Evolutionary conservation across 1,139 yeast species (phyloP).

Genomic region (Scheffersomyces lignicola): DNA sequence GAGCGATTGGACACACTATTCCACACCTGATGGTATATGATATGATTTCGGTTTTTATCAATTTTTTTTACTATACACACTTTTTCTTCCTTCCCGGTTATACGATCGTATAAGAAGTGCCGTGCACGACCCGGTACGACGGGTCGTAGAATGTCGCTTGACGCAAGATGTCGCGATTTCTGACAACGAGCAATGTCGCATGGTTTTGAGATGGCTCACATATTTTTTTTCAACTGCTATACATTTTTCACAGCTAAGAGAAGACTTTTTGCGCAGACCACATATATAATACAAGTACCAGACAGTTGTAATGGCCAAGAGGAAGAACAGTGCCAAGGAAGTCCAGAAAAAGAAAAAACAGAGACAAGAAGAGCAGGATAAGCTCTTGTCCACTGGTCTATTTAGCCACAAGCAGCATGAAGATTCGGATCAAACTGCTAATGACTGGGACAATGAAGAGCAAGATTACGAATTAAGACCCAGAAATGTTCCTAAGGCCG

Average conservation of each 20-base stretch:
- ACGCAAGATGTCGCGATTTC: not conserved
- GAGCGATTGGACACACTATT: not conserved
- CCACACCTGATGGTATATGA: constrained; percentile 1
- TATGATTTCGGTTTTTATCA: not conserved
- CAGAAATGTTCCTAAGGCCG: constrained; percentile 38
- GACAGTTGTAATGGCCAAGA: constrained; percentile 33
- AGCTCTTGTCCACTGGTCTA: constrained; percentile 43
- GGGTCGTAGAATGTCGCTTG: too few species aligned
- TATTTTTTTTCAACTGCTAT: not conserved
- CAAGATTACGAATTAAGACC: constrained; percentile 70
- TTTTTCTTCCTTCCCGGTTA: too few species aligned
- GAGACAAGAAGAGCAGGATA: constrained; percentile 48
- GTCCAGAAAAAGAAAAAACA: constrained; percentile 51
- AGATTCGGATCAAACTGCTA: constrained; percentile 12
- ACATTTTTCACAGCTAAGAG: too few species aligned
- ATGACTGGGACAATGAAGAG: constrained; percentile 60
- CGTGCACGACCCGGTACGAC: too few species aligned
- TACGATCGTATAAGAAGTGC: constrained; percentile 1
- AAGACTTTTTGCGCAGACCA: too few species aligned
- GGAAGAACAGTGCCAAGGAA: constrained; percentile 45
- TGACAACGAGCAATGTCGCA: not conserved
- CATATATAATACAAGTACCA: too few species aligned
- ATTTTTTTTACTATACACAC: too few species aligned
- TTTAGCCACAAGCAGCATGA: constrained; percentile 28
- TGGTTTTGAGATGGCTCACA: not conserved